A percentile compares a stretch with the other conserved stretches of the same genome.
Conservation (phyloP, 306 rosid genomes). For the Herpetospermum pedunculosum region DNA sequence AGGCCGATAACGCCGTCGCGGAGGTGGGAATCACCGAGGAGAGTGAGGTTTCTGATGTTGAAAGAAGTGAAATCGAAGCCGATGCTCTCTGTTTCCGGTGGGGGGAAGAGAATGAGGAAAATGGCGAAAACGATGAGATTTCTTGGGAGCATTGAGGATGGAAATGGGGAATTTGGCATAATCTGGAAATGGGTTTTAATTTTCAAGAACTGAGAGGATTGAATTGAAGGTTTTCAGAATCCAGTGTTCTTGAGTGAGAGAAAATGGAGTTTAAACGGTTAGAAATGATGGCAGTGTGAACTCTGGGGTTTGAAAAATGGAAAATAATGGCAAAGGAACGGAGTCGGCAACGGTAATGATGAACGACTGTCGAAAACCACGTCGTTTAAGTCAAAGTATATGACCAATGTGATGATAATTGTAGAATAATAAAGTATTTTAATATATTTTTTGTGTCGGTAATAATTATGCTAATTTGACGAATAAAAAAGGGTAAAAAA, state of each 20-base stretch:
- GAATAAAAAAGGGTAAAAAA: neutral
- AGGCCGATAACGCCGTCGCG: constrained; percentile 55
- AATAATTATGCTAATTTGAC: neutral
- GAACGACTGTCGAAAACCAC: neutral
- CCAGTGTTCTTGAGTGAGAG: neutral
- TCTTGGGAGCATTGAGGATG: neutral
- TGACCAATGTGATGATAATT: neutral
- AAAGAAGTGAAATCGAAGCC: constrained; percentile 45
- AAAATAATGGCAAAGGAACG: neutral
- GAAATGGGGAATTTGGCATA: neutral
- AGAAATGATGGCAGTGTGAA: constrained; percentile 7
- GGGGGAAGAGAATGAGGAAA: neutral
- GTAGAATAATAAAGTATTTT: neutral
- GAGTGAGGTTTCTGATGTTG: constrained; percentile 64
- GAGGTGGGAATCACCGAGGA: constrained; percentile 77
- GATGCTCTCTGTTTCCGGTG: constrained; percentile 9
- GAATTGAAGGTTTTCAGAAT: neutral
- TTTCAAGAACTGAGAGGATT: neutral
- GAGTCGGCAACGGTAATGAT: neutral
- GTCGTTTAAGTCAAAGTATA: neutral
- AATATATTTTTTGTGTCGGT: neutral
- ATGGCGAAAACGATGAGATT: neutral
- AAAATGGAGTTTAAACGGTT: constrained; percentile 18
- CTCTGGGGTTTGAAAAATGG: neutral
- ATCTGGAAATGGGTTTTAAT: neutral